Evolutionary conservation across 352 stramenopile species (phyloP).

Genomic region (Pythium scleroteichum): DNA sequence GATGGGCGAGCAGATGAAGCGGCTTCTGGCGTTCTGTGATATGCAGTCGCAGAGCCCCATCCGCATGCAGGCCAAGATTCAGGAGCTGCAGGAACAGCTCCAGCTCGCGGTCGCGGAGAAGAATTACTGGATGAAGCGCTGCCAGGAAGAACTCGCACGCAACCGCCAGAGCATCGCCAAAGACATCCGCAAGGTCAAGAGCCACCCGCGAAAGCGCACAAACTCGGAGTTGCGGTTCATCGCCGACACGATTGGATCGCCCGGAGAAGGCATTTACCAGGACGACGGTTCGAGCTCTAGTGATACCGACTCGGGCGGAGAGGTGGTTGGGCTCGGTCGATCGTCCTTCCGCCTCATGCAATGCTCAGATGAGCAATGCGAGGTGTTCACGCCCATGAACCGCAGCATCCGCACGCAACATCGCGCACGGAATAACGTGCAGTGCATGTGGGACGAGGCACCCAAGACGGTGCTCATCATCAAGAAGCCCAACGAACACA

Average conservation of each 20-base stretch:
- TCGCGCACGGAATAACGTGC: conserved; percentile 85
- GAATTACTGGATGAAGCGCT: conserved; percentile 90
- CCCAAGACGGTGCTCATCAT: conserved; percentile 84
- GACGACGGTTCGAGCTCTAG: conserved; percentile 45
- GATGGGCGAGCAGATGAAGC: conserved; percentile 82
- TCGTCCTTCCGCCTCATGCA: conserved; percentile 80
- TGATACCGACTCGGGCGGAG: conserved; percentile 38
- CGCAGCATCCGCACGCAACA: conserved; percentile 86
- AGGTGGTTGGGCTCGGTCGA: conserved; percentile 39
- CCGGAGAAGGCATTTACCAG: conserved; percentile 71
- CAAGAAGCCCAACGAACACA: conserved; percentile 87
- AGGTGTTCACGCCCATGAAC: conserved; percentile 87
- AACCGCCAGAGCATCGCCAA: conserved; percentile 38
- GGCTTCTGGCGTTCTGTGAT: conserved; percentile 79
- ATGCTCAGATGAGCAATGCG: conserved; percentile 87
- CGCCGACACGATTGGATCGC: conserved; percentile 73
- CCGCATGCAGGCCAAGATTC: conserved; percentile 74
- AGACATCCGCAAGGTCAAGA: conserved; percentile 48
- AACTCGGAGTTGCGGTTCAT: conserved; percentile 87
- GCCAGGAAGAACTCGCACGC: conserved; percentile 62
- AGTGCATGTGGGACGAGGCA: conserved; percentile 87
- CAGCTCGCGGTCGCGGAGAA: conserved; percentile 78
- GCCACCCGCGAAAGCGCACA: conserved; percentile 56
- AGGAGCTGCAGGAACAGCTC: conserved; percentile 78
- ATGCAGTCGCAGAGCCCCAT: conserved; percentile 69